Base-by-base conservation (phyloP, 768 basidiomycete species). In the Leccinum disarticulatum region DNA sequence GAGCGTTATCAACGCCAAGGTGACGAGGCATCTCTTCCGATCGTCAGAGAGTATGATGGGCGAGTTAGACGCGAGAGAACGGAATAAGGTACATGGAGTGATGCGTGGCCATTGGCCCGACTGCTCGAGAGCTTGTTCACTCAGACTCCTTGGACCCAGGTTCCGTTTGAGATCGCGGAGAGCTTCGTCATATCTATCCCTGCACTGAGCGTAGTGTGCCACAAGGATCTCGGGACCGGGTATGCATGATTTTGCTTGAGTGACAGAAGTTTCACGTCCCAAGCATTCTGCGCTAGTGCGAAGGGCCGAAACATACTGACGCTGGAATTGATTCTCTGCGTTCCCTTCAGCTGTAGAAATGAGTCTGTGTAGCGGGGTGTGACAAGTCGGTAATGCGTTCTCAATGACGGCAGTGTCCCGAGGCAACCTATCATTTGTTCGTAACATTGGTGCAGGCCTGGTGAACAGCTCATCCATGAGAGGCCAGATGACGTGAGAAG, bases 21-120 rank as follows among this genome's bases (percentile, higher is more conserved):
- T 31, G 15, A 66, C 63, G 38, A 80, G 59, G 51, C 52, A 64
- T 11, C 61, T 43, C 56, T 59, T 55, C 79, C 78, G 80, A 11
- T 61, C 31, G 1, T 54, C 28, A 1, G 69, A 43, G 22, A 74
- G 50, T 6, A 2, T 13, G 6, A 31, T 63, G 1, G 35, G 22
- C 4, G 69, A 69, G 6, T 66, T 61, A 14, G 69, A 72, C 10
- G 73, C 68, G 46, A 80, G 66, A 8, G 50, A 61, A 17, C 57
- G 56, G 15, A 80, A 65, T 22, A 81, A 67, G 4, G 64, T 80
- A 47, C 64, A 65, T 4, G 66, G 19, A 3, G 76, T 75, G 17
- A 76, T 54, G 6, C 73, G 70, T 10, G 79, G 80, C 79, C 79
- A 80, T 57, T 74, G 67, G 6, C 71, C 71, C 0, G 71, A 61